These are phyloP conservation scores for Kodamaea sp. DNA, from an alignment of 1,139 yeast species.

Conservation along the genomic window DNA sequence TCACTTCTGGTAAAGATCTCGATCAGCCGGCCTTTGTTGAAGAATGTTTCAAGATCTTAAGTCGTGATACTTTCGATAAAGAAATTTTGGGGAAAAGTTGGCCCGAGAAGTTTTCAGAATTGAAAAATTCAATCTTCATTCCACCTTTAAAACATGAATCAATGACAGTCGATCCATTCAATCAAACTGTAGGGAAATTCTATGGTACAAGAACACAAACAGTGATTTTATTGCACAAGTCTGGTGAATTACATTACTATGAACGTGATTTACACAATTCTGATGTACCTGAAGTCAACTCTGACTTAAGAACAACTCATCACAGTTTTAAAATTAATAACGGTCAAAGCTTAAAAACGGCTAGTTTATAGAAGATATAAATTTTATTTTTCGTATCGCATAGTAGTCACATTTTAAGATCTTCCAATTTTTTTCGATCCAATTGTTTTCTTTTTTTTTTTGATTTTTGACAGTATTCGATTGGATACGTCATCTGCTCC, in stretches of 20 bases:
- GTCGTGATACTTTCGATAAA: conserved; percentile 40
- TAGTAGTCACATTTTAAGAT: neutral
- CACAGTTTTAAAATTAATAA: conserved; percentile 6
- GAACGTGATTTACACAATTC: conserved; percentile 35
- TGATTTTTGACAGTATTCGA: no score
- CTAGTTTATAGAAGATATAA: neutral
- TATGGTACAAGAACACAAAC: conserved; percentile 95
- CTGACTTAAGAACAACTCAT: conserved; percentile 7
- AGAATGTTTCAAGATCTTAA: conserved; percentile 51
- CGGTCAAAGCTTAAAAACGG: neutral
- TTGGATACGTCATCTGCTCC: neutral
- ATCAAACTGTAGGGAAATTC: conserved; percentile 38
- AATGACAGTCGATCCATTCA: conserved; percentile 8
- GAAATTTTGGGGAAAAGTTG: conserved; percentile 22
- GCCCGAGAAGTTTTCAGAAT: conserved; percentile 34
- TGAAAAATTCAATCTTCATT: conserved; percentile 63
- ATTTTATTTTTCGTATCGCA: neutral
- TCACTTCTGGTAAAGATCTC: conserved; percentile 25
- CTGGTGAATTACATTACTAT: conserved; percentile 40
- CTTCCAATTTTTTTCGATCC: no score
- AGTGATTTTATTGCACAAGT: conserved; percentile 55
- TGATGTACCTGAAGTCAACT: conserved; percentile 17
- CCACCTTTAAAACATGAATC: conserved; percentile 50
- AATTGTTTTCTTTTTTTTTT: no score
- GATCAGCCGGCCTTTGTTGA: conserved; percentile 45